Evolutionary conservation across 352 stramenopile genomes (phyloP).

Genomic region (Phytophthora melonis): DNA sequence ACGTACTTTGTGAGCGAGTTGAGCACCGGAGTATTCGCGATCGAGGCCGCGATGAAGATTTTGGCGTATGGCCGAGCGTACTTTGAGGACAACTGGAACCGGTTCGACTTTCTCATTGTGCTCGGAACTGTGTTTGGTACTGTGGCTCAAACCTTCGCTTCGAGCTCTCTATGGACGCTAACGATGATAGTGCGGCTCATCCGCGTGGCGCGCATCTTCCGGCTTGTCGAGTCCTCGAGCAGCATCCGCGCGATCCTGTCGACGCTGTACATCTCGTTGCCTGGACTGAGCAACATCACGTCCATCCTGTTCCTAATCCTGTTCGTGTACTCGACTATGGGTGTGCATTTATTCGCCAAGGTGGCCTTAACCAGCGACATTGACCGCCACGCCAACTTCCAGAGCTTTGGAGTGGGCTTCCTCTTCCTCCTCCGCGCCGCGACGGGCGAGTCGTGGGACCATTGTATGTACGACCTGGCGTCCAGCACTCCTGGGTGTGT

Average conservation of each 20-base stretch:
- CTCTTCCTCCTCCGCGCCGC: conserved; percentile 88
- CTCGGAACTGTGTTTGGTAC: conserved; percentile 60
- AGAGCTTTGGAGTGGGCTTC: conserved; percentile 86
- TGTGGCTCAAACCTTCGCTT: conserved; percentile 52
- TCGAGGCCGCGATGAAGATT: conserved; percentile 91
- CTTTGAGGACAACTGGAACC: conserved; percentile 86
- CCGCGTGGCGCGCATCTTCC: conserved; percentile 84
- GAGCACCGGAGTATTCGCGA: conserved; percentile 86
- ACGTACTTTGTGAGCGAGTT: conserved; percentile 80
- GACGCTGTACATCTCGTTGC: conserved; percentile 90
- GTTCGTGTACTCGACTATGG: conserved; percentile 93
- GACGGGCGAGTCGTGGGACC: conserved; percentile 93
- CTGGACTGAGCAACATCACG: conserved; percentile 89
- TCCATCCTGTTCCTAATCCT: conserved; percentile 92
- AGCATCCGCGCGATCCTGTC: conserved; percentile 86
- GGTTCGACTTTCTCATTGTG: conserved; percentile 87
- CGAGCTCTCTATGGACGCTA: conserved; percentile 60
- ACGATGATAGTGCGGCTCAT: conserved; percentile 89
- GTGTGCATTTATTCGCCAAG: conserved; percentile 92
- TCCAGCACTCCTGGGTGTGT: conserved; percentile 45
- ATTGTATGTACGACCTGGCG: conserved; percentile 89
- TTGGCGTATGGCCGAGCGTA: conserved; percentile 73
- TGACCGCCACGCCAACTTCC: conserved; percentile 91
- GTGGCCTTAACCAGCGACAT: conserved; percentile 72
- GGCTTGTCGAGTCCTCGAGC: conserved; percentile 83